Percentiles rank a stretch among this genome's conserved stretches.
Evolutionary conservation across 2,329 filamentous ascomycete species (phyloP).

Genomic region (Gliomastix tumulicola): DNA sequence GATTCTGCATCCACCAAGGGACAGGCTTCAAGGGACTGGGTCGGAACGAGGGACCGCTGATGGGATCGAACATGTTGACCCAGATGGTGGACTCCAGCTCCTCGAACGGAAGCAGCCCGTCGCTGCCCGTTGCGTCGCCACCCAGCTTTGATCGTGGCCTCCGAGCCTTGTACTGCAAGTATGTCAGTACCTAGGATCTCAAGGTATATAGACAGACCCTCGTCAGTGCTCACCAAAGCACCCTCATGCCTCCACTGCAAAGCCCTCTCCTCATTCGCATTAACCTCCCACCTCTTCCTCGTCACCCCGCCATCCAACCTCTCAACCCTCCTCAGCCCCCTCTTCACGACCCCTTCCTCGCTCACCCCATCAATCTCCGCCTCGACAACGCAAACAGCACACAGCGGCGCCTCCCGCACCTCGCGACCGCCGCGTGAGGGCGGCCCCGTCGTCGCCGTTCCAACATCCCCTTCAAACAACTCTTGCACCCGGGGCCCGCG

Average conservation of each 20-base stretch:
- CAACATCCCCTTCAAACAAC: constrained; percentile 17
- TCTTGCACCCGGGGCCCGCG: constrained; percentile 24
- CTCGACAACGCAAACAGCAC: constrained; percentile 35
- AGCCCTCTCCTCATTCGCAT: constrained; percentile 8
- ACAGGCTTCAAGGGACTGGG: constrained; percentile 44
- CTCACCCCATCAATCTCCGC: constrained; percentile 25
- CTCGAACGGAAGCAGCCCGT: too few relatives aligned
- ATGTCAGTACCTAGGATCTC: too few relatives aligned
- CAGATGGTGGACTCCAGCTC: too few relatives aligned
- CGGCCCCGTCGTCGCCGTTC: constrained; percentile 4
- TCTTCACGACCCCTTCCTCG: constrained; percentile 24
- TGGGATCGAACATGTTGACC: constrained; percentile 41
- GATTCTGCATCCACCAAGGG: constrained; percentile 35
- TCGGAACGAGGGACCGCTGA: constrained; percentile 37
- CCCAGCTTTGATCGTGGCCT: too few relatives aligned
- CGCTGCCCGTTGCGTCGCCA: too few relatives aligned
- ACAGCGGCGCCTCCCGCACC: constrained; percentile 40
- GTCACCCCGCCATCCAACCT: constrained; percentile 38
- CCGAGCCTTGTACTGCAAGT: too few relatives aligned
- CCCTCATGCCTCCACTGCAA: background rate
- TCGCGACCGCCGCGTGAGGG: constrained; percentile 22
- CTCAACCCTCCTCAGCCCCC: constrained; percentile 34
- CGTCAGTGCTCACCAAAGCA: too few relatives aligned
- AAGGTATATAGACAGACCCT: too few relatives aligned
- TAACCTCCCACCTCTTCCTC: constrained; percentile 33